Base-by-base conservation (phyloP, 768 basidiomycete genomes). In the Collybia sordida region DNA sequence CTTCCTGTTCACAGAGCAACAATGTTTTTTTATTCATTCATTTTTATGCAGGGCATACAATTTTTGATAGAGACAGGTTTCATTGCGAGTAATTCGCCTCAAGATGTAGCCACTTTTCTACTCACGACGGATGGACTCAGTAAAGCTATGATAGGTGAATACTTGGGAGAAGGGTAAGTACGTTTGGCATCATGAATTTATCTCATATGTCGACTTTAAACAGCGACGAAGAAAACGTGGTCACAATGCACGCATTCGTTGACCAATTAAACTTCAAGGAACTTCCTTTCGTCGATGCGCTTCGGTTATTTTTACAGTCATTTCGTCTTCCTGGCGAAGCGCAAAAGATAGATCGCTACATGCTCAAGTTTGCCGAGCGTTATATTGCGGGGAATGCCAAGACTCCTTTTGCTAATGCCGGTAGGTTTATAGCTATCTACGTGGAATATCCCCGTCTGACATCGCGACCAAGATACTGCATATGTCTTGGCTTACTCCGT, bases 321-420 rank as follows among this genome's bases (percentile, higher is more conserved):
- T 98, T 98, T 81, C 90, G 97, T 42, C 80, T 99, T 17, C 97
- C 97, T 6, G 97, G 97, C 38, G 97, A 99, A 69, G 77, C 93
- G 0, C 97, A 99, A 68, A 98, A 98, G 72, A 98, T 99, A 58
- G 97, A 99, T 78, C 86, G 97, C 7, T 98, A 83, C 72, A 95
- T 99, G 93, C 82, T 98, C 47, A 99, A 99, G 68, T 99, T 98
- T 62, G 96, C 97, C 7, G 95, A 98, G 65, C 83, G 94, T 28
- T 99, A 93, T 65, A 93, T 98, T 54, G 90, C 86, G 11, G 87
- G 86, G 49, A 98, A 98, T 65, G 69, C 83, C 0, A 81, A 86
- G 57, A 90, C 89, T 1, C 78, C 82, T 2, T 99, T 98, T 62
- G 89, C 91, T 44, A 98, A 98, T 68, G 97, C 97, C 60, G 95